A percentile compares a stretch with the other conserved stretches of the same genome.
Conservation (phyloP, 2,329 filamentous ascomycete genomes). For the Alternaria alternata region DNA sequence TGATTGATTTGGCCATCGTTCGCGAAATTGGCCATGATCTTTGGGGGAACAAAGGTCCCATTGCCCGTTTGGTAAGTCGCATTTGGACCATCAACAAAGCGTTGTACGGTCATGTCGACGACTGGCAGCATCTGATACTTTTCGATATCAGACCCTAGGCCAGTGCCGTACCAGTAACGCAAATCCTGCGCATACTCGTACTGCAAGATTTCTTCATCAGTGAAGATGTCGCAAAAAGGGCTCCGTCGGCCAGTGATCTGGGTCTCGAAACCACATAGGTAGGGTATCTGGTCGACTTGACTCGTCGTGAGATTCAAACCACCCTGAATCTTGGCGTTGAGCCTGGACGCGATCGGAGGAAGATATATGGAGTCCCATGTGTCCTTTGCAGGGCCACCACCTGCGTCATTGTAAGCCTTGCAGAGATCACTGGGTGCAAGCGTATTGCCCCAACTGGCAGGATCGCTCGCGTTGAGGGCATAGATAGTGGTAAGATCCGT, state of each 20-base stretch:
- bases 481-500: constrained; percentile 64
- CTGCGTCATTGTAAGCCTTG: constrained; percentile 64
- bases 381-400: constrained; percentile 57
- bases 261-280: constrained; percentile 75
- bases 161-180: constrained; percentile 72
- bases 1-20: constrained; percentile 73
- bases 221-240: constrained; percentile 70
- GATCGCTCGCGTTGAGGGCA: constrained; percentile 65
- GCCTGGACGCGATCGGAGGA: constrained; percentile 61
- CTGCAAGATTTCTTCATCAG: constrained; percentile 66
- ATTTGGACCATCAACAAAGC: constrained; percentile 63
- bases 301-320: constrained; percentile 62
- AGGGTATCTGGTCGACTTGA: constrained; percentile 68
- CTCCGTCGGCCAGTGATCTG: constrained; percentile 69
- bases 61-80: constrained; percentile 60
- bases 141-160: constrained; percentile 64
- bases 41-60: constrained; percentile 60
- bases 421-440: constrained; percentile 70
- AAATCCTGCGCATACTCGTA: constrained; percentile 75
- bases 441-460: constrained; percentile 66
- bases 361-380: constrained; percentile 63
- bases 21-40: constrained; percentile 67
- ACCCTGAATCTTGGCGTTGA: constrained; percentile 64
- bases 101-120: constrained; percentile 61
- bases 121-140: constrained; percentile 69